phyloP scores from a whole-genome alignment of 495 filamentous ascomycete species.

The Talaromyces wortmannii region DNA sequence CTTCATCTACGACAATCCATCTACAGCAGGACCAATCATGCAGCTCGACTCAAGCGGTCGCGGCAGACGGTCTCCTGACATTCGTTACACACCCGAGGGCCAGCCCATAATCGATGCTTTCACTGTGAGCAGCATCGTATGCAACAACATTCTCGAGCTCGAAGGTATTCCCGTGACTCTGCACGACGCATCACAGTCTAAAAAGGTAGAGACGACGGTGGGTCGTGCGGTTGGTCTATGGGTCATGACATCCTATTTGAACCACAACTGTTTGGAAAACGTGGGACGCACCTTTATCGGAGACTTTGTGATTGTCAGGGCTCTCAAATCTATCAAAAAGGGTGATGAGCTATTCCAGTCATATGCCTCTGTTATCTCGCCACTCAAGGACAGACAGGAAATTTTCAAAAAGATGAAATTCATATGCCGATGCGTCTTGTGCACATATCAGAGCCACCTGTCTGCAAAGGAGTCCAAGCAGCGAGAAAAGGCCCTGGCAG shows the following conservation, averaged over 20 bases:
- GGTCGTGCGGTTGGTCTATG: not conserved
- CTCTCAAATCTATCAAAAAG: not conserved
- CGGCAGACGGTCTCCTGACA: not conserved
- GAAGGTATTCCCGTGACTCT: not conserved
- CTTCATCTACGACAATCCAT: not conserved
- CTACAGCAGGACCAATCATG: not conserved
- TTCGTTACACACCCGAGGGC: not conserved
- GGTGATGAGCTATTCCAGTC: not conserved
- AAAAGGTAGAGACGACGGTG: not conserved
- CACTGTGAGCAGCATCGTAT: not conserved
- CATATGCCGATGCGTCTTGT: not conserved
- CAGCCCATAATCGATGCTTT: not conserved
- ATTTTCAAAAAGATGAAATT: not conserved
- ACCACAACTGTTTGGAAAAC: not conserved
- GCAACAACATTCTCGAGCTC: not conserved
- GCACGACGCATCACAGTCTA: not conserved
- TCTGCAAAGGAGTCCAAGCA: not conserved
- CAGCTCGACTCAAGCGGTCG: not conserved
- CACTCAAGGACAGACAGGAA: not conserved
- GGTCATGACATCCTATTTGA: not conserved
- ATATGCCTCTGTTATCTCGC: not conserved
- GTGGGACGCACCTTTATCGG: not conserved
- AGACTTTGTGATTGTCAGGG: not conserved
- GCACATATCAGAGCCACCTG: not conserved
- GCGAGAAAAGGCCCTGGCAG: not conserved